These are phyloP conservation scores for Colletotrichum nymphaeae DNA, from an alignment of 2,329 filamentous ascomycete genomes.

Conservation along the genomic window DNA sequence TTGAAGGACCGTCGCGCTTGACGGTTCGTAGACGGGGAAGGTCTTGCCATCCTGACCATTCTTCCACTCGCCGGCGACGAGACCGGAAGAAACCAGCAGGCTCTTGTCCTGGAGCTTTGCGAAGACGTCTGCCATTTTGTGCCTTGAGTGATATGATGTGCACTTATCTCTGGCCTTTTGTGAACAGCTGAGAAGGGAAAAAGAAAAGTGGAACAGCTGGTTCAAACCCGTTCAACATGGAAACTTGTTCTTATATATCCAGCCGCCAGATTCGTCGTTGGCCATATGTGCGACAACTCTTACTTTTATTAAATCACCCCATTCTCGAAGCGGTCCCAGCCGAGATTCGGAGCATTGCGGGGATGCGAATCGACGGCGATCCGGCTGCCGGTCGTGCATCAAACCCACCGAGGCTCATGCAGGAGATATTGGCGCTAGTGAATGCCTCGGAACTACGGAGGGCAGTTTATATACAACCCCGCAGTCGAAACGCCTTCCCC, in stretches of 20 bases:
- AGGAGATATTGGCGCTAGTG: background rate
- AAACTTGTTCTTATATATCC: background rate
- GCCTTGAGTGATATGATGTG: background rate
- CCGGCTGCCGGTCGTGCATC: conserved; percentile 3
- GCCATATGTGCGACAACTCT: background rate
- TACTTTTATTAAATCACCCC: background rate
- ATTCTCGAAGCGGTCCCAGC: conserved; percentile 13
- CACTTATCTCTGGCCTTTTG: background rate
- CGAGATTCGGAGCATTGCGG: conserved; percentile 24
- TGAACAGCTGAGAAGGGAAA: too few species aligned
- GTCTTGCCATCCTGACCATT: conserved; percentile 56
- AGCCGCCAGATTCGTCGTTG: background rate
- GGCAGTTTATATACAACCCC: background rate
- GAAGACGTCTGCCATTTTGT: conserved; percentile 9
- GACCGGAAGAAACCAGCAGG: background rate
- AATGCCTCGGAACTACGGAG: background rate
- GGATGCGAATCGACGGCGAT: background rate
- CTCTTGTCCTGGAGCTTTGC: conserved; percentile 13
- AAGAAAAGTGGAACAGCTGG: too few species aligned
- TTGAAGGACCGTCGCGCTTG: conserved; percentile 60
- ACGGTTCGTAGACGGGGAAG: conserved; percentile 66
- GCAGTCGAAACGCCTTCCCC: background rate
- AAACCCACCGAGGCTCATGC: background rate
- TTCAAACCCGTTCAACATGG: background rate
- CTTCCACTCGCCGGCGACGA: conserved; percentile 59